Evolutionary conservation across 2,329 filamentous ascomycete species (phyloP), one percentile per base, ranked within the genome.

Genomic region (Ascochyta lentis): DNA sequence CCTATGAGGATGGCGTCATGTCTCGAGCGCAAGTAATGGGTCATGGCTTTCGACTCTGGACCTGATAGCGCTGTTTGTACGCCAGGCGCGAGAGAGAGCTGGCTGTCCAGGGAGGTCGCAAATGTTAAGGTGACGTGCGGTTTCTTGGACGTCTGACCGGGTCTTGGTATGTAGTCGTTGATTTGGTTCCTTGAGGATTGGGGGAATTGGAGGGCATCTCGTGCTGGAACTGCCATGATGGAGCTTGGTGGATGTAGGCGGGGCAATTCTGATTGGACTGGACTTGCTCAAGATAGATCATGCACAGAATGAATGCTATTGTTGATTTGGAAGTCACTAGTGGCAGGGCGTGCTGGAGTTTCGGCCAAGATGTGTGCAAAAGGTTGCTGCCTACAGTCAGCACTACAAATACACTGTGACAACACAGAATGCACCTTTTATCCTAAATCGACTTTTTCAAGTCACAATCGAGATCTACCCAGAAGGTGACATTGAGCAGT

Each of bases 1-100:
- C 94, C 94, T 29, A 98, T 81, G 23, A 96, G 82, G 64, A 97
- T 96, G 35, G 91, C 92, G 60, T 90, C 86, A 77, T 98, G 92
- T 15, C 83, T 84, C 12, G 88, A 88, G 67, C 94, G 90, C 26
- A 98, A 84, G 72, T 90, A 91, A 76, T 98, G 94, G 0, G 94
- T 97, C 91, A 98, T 96, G 49, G 90, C 85, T 76, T 96, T 96
- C 34, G 91, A 91, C 60, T 88, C 82, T 0, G 89, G 85, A 3
- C 93, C 93, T 1, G 94, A 98, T 13, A 98, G 84, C 0, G 84
- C 81, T 2, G 94, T 98, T 63, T 89, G 90, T n/a, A 86, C 81
- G 13, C 92, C 92, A 0, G 92, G 91, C 0, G 88, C 83, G 26
- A 94, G 82, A 1, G 92, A 86, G 46, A 96, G 83, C 49, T 87